phyloP scores from a whole-genome alignment of 192 early-diverging fungal species.

The Mortierella hygrophila region DNA sequence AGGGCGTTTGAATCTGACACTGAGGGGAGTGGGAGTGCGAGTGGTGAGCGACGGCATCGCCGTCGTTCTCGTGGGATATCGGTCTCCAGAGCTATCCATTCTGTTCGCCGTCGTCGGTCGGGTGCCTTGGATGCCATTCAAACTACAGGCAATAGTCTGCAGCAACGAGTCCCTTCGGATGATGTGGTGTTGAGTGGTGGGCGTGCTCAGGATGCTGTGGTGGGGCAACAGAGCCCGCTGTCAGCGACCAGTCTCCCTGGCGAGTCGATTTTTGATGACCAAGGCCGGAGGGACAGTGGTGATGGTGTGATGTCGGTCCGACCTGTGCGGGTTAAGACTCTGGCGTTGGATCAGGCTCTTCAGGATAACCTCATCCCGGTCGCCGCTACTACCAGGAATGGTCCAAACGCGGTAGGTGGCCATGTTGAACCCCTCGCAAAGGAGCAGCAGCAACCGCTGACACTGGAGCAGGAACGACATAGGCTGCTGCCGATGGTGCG shows the following conservation, averaged over 20 bases:
- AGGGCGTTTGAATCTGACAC: background rate
- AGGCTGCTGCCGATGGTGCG: background rate
- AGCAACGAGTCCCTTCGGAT: background rate
- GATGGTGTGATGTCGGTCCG: background rate
- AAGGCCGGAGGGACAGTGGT: background rate
- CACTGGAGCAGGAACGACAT: background rate
- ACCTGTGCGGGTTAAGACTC: background rate
- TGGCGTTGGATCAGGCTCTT: background rate
- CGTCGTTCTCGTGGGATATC: background rate
- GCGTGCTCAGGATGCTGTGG: background rate
- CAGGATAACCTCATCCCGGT: background rate
- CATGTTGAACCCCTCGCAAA: background rate
- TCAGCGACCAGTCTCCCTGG: background rate
- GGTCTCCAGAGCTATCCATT: background rate
- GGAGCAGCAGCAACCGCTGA: background rate
- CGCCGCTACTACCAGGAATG: background rate
- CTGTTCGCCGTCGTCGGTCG: slow-evolving; percentile 11
- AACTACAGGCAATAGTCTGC: background rate
- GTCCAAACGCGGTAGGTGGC: background rate
- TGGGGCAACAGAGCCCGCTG: background rate
- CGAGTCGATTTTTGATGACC: background rate
- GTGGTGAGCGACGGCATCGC: background rate
- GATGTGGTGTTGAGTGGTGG: background rate
- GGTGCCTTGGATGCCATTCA: background rate
- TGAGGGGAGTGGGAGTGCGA: background rate